A percentile compares a stretch with the other conserved stretches of the same genome.
Evolutionary conservation across 2,329 filamentous ascomycete species (phyloP).

Genomic region (Seiridium unicorne): DNA sequence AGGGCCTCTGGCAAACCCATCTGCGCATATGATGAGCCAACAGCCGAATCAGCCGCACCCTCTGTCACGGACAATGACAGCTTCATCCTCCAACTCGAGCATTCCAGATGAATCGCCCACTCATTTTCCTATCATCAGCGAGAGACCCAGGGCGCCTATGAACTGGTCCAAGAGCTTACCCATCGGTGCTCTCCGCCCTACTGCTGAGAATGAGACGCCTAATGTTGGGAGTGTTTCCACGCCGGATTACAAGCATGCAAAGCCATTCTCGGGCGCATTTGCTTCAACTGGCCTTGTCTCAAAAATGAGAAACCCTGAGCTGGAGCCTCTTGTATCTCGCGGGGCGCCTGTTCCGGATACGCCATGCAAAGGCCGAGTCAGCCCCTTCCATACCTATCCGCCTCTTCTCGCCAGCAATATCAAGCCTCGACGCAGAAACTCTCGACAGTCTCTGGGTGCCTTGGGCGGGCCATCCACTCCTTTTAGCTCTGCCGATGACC

Average conservation of each 20-base stretch:
- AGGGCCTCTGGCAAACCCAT: constrained; percentile 50
- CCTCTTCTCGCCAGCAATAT: constrained; percentile 57
- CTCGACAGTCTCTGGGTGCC: constrained; percentile 60
- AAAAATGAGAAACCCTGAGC: constrained; percentile 82
- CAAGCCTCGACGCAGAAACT: constrained; percentile 55
- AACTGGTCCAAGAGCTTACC: constrained; percentile 77
- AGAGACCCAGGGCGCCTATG: constrained; percentile 45
- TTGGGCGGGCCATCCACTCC: constrained; percentile 82
- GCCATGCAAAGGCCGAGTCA: constrained; percentile 84
- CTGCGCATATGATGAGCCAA: constrained; percentile 46
- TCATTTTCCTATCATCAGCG: constrained; percentile 54
- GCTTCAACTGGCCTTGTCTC: constrained; percentile 94
- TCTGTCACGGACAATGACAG: constrained; percentile 80
- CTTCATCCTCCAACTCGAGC: constrained; percentile 81
- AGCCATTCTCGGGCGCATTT: constrained; percentile 79
- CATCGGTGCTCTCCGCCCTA: constrained; percentile 25
- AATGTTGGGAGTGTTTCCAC: constrained; percentile 58
- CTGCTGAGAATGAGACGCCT: constrained; percentile 14
- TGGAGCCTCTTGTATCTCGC: constrained; percentile 55
- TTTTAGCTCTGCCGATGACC: constrained; percentile 60
- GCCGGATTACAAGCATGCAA: constrained; percentile 74
- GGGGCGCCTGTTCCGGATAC: constrained; percentile 77
- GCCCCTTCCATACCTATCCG: constrained; percentile 66
- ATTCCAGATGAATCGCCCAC: constrained; percentile 67
- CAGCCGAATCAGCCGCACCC: constrained; percentile 67